These are phyloP conservation scores for Ceratocystis huliohia DNA, from an alignment of 2,329 filamentous ascomycete species.

Conservation along the genomic window DNA sequence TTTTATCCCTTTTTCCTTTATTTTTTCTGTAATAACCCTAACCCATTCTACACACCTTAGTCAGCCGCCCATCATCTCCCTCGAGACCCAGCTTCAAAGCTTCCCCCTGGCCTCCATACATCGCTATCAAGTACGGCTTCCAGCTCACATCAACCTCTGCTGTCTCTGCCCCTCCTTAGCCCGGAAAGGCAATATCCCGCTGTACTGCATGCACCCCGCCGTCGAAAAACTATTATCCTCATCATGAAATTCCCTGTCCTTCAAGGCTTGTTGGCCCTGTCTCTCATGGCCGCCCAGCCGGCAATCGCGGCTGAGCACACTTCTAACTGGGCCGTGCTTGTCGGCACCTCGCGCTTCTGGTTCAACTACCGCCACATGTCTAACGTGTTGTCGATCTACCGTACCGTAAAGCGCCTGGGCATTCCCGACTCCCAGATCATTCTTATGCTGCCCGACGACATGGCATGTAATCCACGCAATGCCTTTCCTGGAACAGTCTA, in stretches of 20 bases:
- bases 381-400: constrained; percentile 94
- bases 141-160: too few species aligned
- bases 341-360: constrained; percentile 97
- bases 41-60: too few species aligned
- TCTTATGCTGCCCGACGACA: constrained; percentile 98
- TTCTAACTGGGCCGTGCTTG: constrained; percentile 98
- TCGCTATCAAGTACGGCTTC: too few species aligned
- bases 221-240: neutral
- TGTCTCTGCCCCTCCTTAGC: too few species aligned
- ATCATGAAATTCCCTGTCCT: constrained; percentile 34
- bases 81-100: too few species aligned
- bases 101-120: too few species aligned
- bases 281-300: constrained; percentile 26
- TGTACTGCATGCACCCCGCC: neutral
- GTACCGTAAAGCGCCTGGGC: constrained; percentile 91
- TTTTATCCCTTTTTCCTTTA: too few species aligned
- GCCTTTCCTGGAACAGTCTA: constrained; percentile 96
- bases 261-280: constrained; percentile 35
- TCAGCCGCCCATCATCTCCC: too few species aligned
- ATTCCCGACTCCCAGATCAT: constrained; percentile 99
- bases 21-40: too few species aligned
- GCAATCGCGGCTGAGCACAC: constrained; percentile 62
- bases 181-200: too few species aligned
- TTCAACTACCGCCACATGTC: constrained; percentile 99
- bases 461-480: constrained; percentile 98